Conservation (phyloP, 345 rosid genomes). For the Kandelia obovata region DNA sequence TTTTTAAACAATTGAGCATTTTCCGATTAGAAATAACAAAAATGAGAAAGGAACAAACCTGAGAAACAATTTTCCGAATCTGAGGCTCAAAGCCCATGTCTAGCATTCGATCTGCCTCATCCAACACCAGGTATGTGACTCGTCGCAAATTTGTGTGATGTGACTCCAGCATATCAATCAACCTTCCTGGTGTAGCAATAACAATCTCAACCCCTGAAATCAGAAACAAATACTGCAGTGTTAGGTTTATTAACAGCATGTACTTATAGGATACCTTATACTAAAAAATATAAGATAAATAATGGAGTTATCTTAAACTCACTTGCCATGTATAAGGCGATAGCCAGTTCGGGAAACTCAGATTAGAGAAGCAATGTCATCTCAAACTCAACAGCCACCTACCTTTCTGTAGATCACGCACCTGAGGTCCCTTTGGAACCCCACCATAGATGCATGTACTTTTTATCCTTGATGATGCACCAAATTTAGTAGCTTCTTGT, state of each 20-base stretch:
- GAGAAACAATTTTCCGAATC: slow-evolving; percentile 81
- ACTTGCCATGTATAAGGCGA: slow-evolving; percentile 24
- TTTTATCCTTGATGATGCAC: slow-evolving; percentile 90
- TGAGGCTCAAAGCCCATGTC: slow-evolving; percentile 99
- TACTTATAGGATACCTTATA: slow-evolving; percentile 2
- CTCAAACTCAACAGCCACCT: slow-evolving; percentile 35
- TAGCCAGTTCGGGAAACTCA: slow-evolving; percentile 35
- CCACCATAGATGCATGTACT: slow-evolving; percentile 97
- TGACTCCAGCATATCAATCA: slow-evolving; percentile 97
- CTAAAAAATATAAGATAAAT: slow-evolving; percentile 8
- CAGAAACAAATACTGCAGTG: slow-evolving; percentile 3
- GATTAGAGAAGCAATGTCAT: slow-evolving; percentile 34
- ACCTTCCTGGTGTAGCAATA: slow-evolving; percentile 98
- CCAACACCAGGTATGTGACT: slow-evolving; percentile 95
- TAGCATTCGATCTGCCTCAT: slow-evolving; percentile 99
- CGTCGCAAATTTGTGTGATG: slow-evolving; percentile 89
- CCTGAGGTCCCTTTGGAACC: slow-evolving; percentile 99
- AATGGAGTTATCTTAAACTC: slow-evolving; percentile 20
- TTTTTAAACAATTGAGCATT: neutral
- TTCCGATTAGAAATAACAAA: neutral
- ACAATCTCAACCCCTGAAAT: slow-evolving; percentile 86
- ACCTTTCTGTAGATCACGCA: slow-evolving; percentile 99
- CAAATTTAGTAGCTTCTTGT: slow-evolving; percentile 94
- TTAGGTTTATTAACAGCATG: slow-evolving; percentile 6
- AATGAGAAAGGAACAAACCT: slow-evolving; percentile 37